Percentiles rank a stretch among this genome's conserved stretches.
phyloP scores from a whole-genome alignment of 139 green algal species.

The Medakamo hakoo region DNA sequence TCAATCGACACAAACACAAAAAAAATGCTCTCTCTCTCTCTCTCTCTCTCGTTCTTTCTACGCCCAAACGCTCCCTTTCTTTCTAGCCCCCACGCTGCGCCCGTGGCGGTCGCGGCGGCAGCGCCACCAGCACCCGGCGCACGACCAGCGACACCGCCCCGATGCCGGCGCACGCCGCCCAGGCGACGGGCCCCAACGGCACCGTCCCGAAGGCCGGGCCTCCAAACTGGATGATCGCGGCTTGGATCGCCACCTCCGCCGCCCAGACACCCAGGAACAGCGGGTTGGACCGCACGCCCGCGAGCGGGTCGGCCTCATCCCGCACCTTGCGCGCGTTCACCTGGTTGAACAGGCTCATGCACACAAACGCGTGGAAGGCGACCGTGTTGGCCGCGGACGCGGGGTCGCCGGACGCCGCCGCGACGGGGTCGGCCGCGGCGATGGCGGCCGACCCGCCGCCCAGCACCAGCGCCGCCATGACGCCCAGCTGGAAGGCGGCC shows the following conservation, averaged over 20 bases:
- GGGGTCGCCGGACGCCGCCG: constrained; percentile 16
- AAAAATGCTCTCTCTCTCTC: too few species aligned
- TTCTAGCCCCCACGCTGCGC: neutral
- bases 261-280: constrained; percentile 52
- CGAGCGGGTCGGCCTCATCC: constrained; percentile 39
- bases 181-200: neutral
- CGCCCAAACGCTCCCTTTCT: neutral
- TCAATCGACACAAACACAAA: too few species aligned
- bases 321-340: constrained; percentile 65
- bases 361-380: constrained; percentile 77
- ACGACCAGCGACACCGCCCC: neutral
- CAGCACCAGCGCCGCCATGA: constrained; percentile 45
- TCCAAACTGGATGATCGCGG: constrained; percentile 8
- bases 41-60: neutral
- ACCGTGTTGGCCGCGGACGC: constrained; percentile 29
- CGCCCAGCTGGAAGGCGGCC: constrained; percentile 48
- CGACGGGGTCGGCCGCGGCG: constrained; percentile 10
- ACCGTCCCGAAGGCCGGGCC: neutral
- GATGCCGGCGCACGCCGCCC: neutral
- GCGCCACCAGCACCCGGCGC: neutral
- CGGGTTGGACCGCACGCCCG: constrained; percentile 32
- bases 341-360: constrained; percentile 58
- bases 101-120: neutral
- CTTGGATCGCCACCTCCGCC: constrained; percentile 28
- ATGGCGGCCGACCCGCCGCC: constrained; percentile 18